phyloP scores from a whole-genome alignment of 176 grass and related monocot genomes.

The Rhipidocladum racemiflorum region DNA sequence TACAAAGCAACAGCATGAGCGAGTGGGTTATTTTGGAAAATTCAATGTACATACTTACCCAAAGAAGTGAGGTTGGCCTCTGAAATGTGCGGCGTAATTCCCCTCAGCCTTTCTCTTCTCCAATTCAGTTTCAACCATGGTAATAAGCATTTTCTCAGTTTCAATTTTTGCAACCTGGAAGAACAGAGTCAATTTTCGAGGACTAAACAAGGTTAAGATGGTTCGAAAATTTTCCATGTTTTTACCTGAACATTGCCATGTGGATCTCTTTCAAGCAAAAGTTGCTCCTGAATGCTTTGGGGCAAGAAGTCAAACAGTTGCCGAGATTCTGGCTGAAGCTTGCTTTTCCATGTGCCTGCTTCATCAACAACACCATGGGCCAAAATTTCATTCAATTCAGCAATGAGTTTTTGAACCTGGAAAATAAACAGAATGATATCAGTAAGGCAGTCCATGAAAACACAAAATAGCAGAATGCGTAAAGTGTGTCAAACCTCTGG shows the following conservation, averaged over 20 bases:
- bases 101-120: conserved; percentile 85
- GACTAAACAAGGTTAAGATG: background rate
- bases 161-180: conserved; percentile 96
- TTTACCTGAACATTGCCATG: conserved; percentile 98
- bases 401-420: conserved; percentile 93
- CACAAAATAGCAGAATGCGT: background rate
- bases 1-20: conserved; percentile 20
- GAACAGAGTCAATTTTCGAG: background rate
- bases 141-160: conserved; percentile 98
- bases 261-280: conserved; percentile 96
- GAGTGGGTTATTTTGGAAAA: background rate
- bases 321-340: conserved; percentile 59
- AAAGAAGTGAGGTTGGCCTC: conserved; percentile 98
- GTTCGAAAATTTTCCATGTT: background rate
- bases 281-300: conserved; percentile 85
- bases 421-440: conserved; percentile 27
- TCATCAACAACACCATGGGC: conserved; percentile 92
- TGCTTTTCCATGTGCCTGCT: conserved; percentile 82
- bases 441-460: background rate
- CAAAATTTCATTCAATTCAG: conserved; percentile 93
- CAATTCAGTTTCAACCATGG: conserved; percentile 97
- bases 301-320: conserved; percentile 88
- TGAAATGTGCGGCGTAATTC: conserved; percentile 71
- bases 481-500: conserved; percentile 65
- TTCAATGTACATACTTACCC: conserved; percentile 46